A percentile compares a stretch with the other conserved stretches of the same genome.
Conservation (phyloP, 2,329 filamentous ascomycete species). For the Leptographium procerum region DNA sequence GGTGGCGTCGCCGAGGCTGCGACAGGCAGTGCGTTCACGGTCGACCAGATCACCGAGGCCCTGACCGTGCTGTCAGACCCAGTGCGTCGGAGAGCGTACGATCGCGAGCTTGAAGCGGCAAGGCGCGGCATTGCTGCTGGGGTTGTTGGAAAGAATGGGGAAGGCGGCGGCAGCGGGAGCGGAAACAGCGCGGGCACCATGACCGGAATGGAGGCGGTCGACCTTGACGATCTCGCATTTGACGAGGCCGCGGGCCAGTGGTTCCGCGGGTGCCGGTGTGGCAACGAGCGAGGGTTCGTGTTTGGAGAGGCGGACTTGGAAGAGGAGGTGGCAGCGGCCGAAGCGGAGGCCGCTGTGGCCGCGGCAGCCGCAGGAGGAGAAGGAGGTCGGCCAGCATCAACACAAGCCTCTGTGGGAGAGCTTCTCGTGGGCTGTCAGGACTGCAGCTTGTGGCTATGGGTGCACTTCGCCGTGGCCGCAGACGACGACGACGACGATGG, state of each 20-base stretch:
- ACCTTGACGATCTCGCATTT: slow-evolving; percentile 52
- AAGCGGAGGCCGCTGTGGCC: neutral
- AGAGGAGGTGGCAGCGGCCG: slow-evolving; percentile 23
- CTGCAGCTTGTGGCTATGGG: slow-evolving; percentile 55
- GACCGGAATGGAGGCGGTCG: slow-evolving; percentile 51
- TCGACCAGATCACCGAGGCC: slow-evolving; percentile 54
- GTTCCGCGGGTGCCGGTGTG: slow-evolving; percentile 51
- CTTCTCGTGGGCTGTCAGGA: slow-evolving; percentile 54
- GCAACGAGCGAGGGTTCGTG: slow-evolving; percentile 48
- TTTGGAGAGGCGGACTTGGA: slow-evolving; percentile 49
- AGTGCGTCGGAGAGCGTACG: slow-evolving; percentile 39
- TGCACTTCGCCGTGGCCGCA: slow-evolving; percentile 47
- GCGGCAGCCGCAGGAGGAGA: neutral
- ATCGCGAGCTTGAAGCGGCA: slow-evolving; percentile 30
- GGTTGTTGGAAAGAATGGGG: neutral
- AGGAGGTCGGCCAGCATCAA: neutral
- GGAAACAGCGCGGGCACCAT: slow-evolving; percentile 12
- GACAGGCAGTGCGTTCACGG: slow-evolving; percentile 30
- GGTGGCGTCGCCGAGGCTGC: neutral
- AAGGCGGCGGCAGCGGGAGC: slow-evolving; percentile 13
- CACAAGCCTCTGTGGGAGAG: slow-evolving; percentile 37
- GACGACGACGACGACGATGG: slow-evolving; percentile 1
- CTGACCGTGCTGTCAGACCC: slow-evolving; percentile 44
- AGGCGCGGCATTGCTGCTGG: neutral
- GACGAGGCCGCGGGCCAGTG: slow-evolving; percentile 33